Base-by-base conservation (phyloP, 2,329 filamentous ascomycete genomes). In the Fusarium incarnatum region DNA sequence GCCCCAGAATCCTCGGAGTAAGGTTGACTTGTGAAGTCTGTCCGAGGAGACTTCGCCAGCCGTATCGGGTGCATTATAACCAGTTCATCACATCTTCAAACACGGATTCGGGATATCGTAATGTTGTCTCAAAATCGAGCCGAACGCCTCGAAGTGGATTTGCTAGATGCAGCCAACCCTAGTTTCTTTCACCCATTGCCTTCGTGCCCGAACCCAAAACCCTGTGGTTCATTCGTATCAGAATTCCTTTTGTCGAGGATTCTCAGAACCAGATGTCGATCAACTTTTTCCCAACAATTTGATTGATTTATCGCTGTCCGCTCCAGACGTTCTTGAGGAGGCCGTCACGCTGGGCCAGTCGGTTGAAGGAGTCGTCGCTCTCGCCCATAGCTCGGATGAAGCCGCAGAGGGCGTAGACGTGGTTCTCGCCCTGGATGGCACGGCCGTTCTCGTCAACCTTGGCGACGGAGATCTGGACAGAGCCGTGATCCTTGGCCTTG, bases 401-500 rank as follows among this genome's bases (percentile, higher is more conserved):
- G 74, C 96, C 96, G 87, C 92, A 97, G 75, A 99, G 92, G 78
- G 96, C 95, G 83, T 97, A 99, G 82, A 93, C 91, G 86, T 98
- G 92, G 91, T 94, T 97, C 88, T 98, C 96, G 85, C 95, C 94
- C 77, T 93, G 94, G 86, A 90, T 81, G 76, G 94, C 94, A 79
- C 94, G 93, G 83, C 96, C 96, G 87, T 94, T 97, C 91, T 99
- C 96, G 85, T 98, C 95, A 79, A 99, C 96, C 89, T 98, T 98
- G 85, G 92, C 95, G 82, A 99, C 88, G 79, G 92, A 93, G 85
- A 99, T 94, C 87, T 99, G 96, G 79, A 98, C 96, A 72, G 93
- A 97, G 79, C 94, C 95, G 90, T 99, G 96, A 87, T 99, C 96
- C 89, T 98, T 98, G 88, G 96, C 94, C 89, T 98, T 98, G 91